Percentiles rank a stretch among this genome's conserved stretches.
phyloP scores from a whole-genome alignment of 2,329 filamentous ascomycete genomes.

The Lanzia echinophila region DNA sequence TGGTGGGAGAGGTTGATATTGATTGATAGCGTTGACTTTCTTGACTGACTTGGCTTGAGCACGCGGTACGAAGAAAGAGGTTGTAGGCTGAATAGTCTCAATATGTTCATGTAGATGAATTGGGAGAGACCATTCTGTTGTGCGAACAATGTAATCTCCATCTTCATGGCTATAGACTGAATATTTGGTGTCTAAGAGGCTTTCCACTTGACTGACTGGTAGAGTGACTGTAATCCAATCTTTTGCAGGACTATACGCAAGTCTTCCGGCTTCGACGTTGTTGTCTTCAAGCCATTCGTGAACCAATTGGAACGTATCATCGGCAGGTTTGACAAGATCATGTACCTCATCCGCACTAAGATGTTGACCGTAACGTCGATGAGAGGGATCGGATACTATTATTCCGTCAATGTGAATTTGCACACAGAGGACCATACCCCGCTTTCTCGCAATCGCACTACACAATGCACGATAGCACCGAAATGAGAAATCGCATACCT shows the following conservation, averaged over 20 bases:
- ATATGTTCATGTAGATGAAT: conserved; percentile 36
- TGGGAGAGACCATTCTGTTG: conserved; percentile 34
- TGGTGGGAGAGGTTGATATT: not conserved
- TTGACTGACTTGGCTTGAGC: conserved; percentile 30
- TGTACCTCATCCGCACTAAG: conserved; percentile 44
- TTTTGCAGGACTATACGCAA: conserved; percentile 43
- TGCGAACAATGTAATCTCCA: conserved; percentile 19
- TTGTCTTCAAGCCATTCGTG: conserved; percentile 51
- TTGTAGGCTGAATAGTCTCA: conserved; percentile 49
- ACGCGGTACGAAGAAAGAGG: conserved; percentile 44
- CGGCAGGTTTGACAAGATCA: conserved; percentile 44
- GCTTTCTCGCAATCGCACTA: not conserved
- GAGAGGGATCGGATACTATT: conserved; percentile 45
- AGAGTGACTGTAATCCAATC: conserved; percentile 47
- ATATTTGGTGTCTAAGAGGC: conserved; percentile 32
- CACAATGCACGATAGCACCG: not conserved
- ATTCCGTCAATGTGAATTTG: not conserved
- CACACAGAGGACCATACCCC: not conserved
- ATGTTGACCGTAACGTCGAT: conserved; percentile 49
- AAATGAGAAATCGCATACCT: not conserved
- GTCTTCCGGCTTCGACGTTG: conserved; percentile 35
- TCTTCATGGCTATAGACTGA: conserved; percentile 31
- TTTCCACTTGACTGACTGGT: conserved; percentile 40
- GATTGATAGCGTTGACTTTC: not conserved
- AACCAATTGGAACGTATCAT: conserved; percentile 45